Evolutionary conservation across 1,139 yeast genomes (phyloP).

Genomic region (Debaryomyces robertsiae): DNA sequence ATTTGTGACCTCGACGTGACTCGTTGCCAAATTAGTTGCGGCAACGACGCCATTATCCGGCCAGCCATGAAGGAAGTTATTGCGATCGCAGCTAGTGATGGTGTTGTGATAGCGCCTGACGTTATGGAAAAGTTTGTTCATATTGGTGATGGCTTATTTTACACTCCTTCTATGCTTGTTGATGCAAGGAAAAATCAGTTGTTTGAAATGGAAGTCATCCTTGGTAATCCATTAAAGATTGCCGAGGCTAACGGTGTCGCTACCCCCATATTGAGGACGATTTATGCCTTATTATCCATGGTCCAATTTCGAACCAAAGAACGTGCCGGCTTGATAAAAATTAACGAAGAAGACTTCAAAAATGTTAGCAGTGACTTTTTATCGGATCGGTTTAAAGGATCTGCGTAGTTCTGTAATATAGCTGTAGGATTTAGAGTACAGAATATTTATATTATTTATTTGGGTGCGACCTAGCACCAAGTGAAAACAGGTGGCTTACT

Average conservation of each 20-base stretch:
- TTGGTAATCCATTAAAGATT: conserved; percentile 68
- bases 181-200: conserved; percentile 71
- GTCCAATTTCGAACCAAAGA: conserved; percentile 65
- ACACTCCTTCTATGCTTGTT: conserved; percentile 73
- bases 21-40: conserved; percentile 57
- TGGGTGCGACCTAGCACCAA: conserved; percentile 51
- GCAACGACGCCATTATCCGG: conserved; percentile 47
- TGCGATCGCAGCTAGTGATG: conserved; percentile 64
- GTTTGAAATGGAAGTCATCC: conserved; percentile 69
- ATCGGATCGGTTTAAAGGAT: conserved; percentile 16
- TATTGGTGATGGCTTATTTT: conserved; percentile 65
- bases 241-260: conserved; percentile 58
- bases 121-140: conserved; percentile 52
- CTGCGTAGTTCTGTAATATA: not conserved
- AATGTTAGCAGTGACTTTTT: conserved; percentile 32
- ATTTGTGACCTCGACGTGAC: conserved; percentile 57
- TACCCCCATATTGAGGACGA: conserved; percentile 58
- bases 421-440: conserved; percentile 1
- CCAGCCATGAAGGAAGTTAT: conserved; percentile 71
- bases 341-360: conserved; percentile 31
- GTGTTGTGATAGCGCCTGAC: conserved; percentile 51
- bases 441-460: not conserved
- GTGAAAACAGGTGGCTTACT: conserved; percentile 68
- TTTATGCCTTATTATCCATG: conserved; percentile 59
- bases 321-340: conserved; percentile 42